These are phyloP conservation scores for Pseudogymnoascus sp. DNA, from an alignment of 2,329 filamentous ascomycete genomes.

Conservation along the genomic window DNA sequence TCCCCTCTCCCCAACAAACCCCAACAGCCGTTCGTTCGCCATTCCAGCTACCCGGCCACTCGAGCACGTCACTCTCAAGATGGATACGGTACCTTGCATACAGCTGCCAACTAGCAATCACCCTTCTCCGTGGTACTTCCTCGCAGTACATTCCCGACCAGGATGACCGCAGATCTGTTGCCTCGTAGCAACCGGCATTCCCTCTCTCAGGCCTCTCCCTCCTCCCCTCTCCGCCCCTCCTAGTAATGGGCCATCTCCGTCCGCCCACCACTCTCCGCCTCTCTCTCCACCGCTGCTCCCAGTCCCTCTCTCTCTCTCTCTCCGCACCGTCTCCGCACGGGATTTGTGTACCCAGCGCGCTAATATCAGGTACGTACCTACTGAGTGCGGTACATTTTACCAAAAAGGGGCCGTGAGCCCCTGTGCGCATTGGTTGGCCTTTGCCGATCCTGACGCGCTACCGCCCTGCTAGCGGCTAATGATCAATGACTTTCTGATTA, in stretches of 20 bases:
- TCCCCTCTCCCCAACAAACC: neutral
- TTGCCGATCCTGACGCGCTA: neutral
- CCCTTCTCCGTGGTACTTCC: neutral
- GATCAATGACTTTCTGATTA: neutral
- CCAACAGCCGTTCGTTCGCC: neutral
- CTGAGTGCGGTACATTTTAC: neutral
- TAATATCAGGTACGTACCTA: neutral
- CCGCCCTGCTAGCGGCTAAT: conserved; percentile 1
- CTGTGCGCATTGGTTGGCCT: neutral
- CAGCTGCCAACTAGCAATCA: neutral
- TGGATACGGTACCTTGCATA: neutral
- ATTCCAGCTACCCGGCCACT: neutral
- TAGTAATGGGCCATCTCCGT: neutral
- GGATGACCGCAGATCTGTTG: conserved; percentile 2
- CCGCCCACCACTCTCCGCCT: neutral
- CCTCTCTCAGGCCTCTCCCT: neutral
- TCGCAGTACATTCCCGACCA: neutral
- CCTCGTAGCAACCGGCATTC: neutral
- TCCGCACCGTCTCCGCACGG: neutral
- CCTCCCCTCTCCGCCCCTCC: neutral
- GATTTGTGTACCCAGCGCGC: neutral
- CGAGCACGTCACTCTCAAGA: neutral
- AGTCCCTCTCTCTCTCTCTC: neutral
- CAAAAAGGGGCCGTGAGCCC: neutral
- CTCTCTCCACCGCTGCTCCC: neutral